A percentile compares a stretch with the other conserved stretches of the same genome.
phyloP scores from a whole-genome alignment of 2,329 filamentous ascomycete species.

The Colletotrichum gigasporum region DNA sequence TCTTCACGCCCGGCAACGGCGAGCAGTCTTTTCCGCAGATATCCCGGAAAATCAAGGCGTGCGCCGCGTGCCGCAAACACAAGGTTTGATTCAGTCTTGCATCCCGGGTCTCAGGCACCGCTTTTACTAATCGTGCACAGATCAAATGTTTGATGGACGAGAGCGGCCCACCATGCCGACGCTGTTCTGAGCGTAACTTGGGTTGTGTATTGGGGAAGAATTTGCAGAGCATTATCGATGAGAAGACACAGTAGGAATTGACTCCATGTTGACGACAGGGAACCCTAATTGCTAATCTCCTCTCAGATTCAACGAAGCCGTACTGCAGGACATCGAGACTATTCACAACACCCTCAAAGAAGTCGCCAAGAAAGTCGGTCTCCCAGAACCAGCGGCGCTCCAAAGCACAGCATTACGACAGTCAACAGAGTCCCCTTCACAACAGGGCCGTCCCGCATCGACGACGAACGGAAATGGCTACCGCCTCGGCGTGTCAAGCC shows the following conservation, averaged over 20 bases:
- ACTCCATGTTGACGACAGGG: background rate
- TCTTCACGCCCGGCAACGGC: constrained; percentile 28
- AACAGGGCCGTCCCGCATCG: background rate
- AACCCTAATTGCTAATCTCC: background rate
- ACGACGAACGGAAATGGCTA: background rate
- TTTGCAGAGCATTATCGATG: constrained; percentile 51
- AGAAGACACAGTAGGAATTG: constrained; percentile 47
- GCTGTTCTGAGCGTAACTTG: constrained; percentile 47
- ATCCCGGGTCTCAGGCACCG: background rate
- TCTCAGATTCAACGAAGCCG: constrained; percentile 21
- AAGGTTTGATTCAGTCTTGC: constrained; percentile 40
- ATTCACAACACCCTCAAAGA: constrained; percentile 24
- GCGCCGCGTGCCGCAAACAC: constrained; percentile 50
- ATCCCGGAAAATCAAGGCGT: constrained; percentile 51
- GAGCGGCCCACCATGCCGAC: constrained; percentile 47
- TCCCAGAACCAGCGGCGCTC: constrained; percentile 19
- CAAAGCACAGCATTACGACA: constrained; percentile 14
- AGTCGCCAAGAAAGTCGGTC: constrained; percentile 22
- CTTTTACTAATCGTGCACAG: constrained; percentile 33
- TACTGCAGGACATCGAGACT: constrained; percentile 31
- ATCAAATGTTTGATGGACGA: constrained; percentile 54
- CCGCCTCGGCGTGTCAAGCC: constrained; percentile 2
- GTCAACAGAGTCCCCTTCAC: constrained; percentile 10
- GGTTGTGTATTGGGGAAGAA: constrained; percentile 52
- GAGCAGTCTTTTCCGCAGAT: constrained; percentile 42